phyloP scores from a whole-genome alignment of 78 protist genomes.

The Dictyostelium citrinum region DNA sequence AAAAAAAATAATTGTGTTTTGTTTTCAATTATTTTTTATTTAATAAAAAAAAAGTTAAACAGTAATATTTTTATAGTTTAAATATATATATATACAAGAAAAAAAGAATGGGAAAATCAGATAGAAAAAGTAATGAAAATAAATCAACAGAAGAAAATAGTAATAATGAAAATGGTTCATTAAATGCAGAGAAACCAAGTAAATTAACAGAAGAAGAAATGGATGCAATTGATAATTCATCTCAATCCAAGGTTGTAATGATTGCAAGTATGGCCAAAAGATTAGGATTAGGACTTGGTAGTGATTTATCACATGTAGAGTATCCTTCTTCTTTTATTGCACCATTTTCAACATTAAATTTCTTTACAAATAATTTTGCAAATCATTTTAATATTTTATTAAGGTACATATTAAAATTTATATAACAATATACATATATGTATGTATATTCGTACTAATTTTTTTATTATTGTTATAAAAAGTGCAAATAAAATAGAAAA shows the following conservation, averaged over 20 bases:
- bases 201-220: neutral
- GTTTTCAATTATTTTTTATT: too few relatives aligned
- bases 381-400: neutral
- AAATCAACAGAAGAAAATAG: neutral
- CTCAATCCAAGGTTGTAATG: neutral
- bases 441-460: too few relatives aligned
- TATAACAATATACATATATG: too few relatives aligned
- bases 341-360: neutral
- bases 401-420: neutral
- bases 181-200: neutral
- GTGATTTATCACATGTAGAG: neutral
- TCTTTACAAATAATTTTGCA: neutral
- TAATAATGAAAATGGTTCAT: neutral
- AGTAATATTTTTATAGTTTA: too few relatives aligned
- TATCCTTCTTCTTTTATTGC: neutral
- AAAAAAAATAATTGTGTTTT: too few relatives aligned
- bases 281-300: neutral
- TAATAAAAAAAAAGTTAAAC: too few relatives aligned
- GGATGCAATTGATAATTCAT: neutral
- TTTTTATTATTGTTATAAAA: too few relatives aligned
- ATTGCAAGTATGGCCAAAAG: neutral
- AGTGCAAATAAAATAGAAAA: slow-evolving; percentile 1
- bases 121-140: neutral
- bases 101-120: neutral
- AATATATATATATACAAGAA: too few relatives aligned